Evolutionary conservation across 345 rosid species (phyloP), one percentile per base, ranked within the genome.

Genomic region (Pugionium cornutum): DNA sequence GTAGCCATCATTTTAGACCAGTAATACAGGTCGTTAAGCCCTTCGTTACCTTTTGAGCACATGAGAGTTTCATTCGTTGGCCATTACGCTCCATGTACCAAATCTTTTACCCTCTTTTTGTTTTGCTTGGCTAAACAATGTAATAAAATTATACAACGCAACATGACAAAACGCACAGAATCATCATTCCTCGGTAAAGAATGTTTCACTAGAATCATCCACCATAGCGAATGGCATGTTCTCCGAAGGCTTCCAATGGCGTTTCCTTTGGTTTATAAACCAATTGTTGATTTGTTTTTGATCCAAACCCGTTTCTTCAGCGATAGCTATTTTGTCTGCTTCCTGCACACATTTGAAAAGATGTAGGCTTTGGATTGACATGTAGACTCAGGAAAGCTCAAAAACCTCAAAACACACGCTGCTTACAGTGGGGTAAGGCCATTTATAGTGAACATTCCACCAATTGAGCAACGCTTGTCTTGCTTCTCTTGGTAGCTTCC

Each of bases 391-490:
- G 18, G 18, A 18, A 18, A 18, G 18, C 18, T 18, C 18, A 18
- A 18, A 18, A 18, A 18, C 18, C 18, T 18, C 11, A 5, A 37
- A 47, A 48, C 26, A 50, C 3, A 37, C 18, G 18, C 18, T 18
- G 18, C 64, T 70, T 78, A 86, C 96, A 66, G 96, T 84, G 5
- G 96, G 96, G 64, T 89, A 89, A 26, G 96, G 96, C 96, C 96
- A 89, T 68, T 80, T 84, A 73, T 84, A 79, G 72, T 89, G 96
- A 41, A 78, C 53, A 67, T 78, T 78, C 96, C 96, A 89, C 96
- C 96, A 89, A 11, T 79, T 81, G 1, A 86, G 86, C 37, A 89
- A 76, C 0, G 81, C 77, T 76, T 86, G 90, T 70, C 92, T 76
- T 27, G 96, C 92, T 75, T 84, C 96, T 77, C 81, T 80, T 0